Evolutionary conservation across 23 red algal species (phyloP).

Genomic region (Gracilaria gracilis): DNA sequence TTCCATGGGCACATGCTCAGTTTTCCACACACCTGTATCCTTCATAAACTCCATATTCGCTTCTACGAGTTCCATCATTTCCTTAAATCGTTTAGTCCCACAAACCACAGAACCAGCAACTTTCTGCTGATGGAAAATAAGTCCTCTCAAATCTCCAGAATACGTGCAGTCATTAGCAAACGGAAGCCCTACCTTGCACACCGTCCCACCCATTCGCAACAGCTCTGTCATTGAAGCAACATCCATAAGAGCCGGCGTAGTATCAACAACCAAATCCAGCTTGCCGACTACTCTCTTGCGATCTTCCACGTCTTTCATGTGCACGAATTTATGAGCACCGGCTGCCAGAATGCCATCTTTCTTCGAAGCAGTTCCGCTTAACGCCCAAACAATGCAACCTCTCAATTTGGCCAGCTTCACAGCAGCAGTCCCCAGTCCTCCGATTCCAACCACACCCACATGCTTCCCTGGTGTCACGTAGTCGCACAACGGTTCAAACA

Average conservation of each 20-base stretch:
- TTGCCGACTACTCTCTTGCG: neutral
- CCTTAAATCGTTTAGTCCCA: slow-evolving; percentile 49
- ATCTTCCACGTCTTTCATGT: slow-evolving; percentile 33
- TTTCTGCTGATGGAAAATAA: slow-evolving; percentile 40
- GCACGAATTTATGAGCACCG: slow-evolving; percentile 52
- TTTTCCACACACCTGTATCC: slow-evolving; percentile 49
- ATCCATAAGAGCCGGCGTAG: slow-evolving; percentile 26
- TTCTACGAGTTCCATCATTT: slow-evolving; percentile 55
- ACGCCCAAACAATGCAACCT: slow-evolving; percentile 22
- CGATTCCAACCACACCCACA: slow-evolving; percentile 47
- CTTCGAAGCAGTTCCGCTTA: slow-evolving; percentile 39
- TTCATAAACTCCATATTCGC: slow-evolving; percentile 53
- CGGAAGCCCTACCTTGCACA: slow-evolving; percentile 41
- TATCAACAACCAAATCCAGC: slow-evolving; percentile 66
- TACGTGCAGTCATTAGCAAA: slow-evolving; percentile 6
- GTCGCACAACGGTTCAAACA: slow-evolving; percentile 64
- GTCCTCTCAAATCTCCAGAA: neutral
- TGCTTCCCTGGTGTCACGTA: slow-evolving; percentile 13
- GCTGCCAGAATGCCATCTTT: slow-evolving; percentile 46
- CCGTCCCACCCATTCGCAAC: slow-evolving; percentile 29
- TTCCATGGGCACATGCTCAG: slow-evolving; percentile 36
- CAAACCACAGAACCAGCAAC: slow-evolving; percentile 28
- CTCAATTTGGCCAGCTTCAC: slow-evolving; percentile 53
- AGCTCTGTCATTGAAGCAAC: neutral
- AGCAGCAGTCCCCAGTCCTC: slow-evolving; percentile 50